Evolutionary conservation across 345 rosid genomes (phyloP), one percentile per base, ranked within the genome.

Genomic region (Aurinia saxatilis): DNA sequence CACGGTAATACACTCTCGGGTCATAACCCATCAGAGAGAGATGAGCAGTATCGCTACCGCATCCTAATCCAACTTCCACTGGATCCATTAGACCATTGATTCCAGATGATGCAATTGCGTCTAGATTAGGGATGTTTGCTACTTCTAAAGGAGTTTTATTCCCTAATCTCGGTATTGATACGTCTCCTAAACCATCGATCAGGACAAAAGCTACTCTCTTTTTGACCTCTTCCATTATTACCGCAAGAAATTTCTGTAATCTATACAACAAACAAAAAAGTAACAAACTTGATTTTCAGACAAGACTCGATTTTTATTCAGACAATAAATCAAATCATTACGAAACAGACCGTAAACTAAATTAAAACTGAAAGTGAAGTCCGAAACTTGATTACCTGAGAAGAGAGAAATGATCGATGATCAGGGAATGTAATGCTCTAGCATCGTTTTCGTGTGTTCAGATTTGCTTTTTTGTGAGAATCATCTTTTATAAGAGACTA

Each of bases 31-130:
- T 56, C 0, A 92, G 63, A 57, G 99, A 93, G 72, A 93, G 97
- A 52, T 93, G 99, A 75, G 97, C 97, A 2, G 99, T 93, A 74
- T 90, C 99, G 48, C 99, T 93, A 70, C 99, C 99, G 42, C 99
- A 93, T 25, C 84, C 97, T 61, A 93, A 81, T n/a, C 99, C 97
- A 31, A 90, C 97, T 82, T 93, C 99, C 17, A 93, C 99, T n/a
- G 99, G 99, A 63, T 93, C 99, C 99, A 93, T 93, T 27, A 90
- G 81, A 63, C 97, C 99, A 67, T 85, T 93, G 55, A 87, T 78
- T 41, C 99, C 97, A 1, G 97, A 87, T 3, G 96, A 84, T 38
- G 97, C 90, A 51, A 93, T 80, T 17, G 96, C 91, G 68, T 90
- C 97, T 60, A 93, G 63, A 65, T 82, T 82, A 3, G 96, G 88